These are phyloP conservation scores for Orbilia brochopaga DNA, from an alignment of 2,329 filamentous ascomycete species.

Conservation along the genomic window DNA sequence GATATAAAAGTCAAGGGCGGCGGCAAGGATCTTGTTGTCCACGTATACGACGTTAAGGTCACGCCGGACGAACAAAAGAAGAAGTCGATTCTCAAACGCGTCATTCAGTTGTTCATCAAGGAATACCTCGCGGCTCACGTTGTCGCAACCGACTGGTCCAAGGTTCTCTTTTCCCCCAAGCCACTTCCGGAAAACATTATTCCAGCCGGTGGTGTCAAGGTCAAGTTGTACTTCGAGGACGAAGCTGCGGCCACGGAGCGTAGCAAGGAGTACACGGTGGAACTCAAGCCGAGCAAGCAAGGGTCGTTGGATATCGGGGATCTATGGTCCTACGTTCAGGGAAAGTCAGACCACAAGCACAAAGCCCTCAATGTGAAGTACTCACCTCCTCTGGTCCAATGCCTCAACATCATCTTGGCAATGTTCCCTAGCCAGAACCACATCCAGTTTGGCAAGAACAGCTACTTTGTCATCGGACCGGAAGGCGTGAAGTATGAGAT, in stretches of 20 bases:
- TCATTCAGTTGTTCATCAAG: conserved; percentile 50
- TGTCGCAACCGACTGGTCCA: conserved; percentile 54
- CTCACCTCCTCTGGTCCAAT: conserved; percentile 51
- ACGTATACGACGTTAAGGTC: conserved; percentile 54
- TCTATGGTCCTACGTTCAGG: conserved; percentile 52
- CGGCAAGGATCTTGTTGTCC: conserved; percentile 46
- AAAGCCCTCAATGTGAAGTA: conserved; percentile 51
- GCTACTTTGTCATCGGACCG: conserved; percentile 55
- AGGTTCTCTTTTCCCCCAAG: conserved; percentile 52
- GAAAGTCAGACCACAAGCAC: conserved; percentile 51
- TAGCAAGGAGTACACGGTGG: conserved; percentile 52
- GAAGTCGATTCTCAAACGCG: conserved; percentile 49
- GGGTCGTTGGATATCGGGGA: conserved; percentile 39
- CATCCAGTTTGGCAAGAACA: conserved; percentile 52
- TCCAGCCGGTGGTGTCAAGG: conserved; percentile 49
- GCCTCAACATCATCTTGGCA: conserved; percentile 53
- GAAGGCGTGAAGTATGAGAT: conserved; percentile 57
- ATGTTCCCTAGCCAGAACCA: conserved; percentile 53
- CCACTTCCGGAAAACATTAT: conserved; percentile 38
- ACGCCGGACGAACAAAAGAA: conserved; percentile 53
- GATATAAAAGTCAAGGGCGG: conserved; percentile 41
- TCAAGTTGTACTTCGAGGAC: conserved; percentile 53
- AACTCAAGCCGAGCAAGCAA: conserved; percentile 50
- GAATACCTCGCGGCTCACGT: conserved; percentile 29
- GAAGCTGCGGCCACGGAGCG: conserved; percentile 50